phyloP scores from a whole-genome alignment of 768 basidiomycete genomes.

The Panaeolus cyanescens region DNA sequence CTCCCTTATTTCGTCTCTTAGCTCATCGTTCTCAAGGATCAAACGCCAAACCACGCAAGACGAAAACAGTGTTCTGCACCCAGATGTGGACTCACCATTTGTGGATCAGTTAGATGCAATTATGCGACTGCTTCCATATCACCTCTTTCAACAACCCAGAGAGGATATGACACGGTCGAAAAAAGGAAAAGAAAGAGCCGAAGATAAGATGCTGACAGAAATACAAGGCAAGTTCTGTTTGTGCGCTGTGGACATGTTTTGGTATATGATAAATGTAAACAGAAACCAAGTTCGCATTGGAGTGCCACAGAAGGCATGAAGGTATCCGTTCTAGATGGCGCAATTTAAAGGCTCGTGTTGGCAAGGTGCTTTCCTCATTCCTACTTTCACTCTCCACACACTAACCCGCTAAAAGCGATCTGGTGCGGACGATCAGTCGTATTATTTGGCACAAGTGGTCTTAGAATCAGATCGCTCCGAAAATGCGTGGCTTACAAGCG shows the following conservation, averaged over 20 bases:
- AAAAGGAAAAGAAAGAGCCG: constrained; percentile 60
- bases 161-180: constrained; percentile 53
- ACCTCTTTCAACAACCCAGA: constrained; percentile 74
- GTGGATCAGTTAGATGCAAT: constrained; percentile 60
- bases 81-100: constrained; percentile 75
- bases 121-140: constrained; percentile 76
- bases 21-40: constrained; percentile 40
- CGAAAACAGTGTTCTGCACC: constrained; percentile 59
- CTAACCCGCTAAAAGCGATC: constrained; percentile 43
- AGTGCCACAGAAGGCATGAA: constrained; percentile 60
- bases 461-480: constrained; percentile 70
- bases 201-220: constrained; percentile 43
- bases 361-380: constrained; percentile 42
- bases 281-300: constrained; percentile 75
- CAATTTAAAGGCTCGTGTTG: constrained; percentile 51
- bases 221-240: constrained; percentile 44
- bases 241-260: constrained; percentile 6
- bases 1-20: neutral
- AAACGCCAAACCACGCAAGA: constrained; percentile 59
- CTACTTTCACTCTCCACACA: neutral
- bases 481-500: constrained; percentile 53
- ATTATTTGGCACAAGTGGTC: constrained; percentile 62
- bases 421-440: constrained; percentile 63
- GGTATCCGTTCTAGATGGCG: constrained; percentile 61
- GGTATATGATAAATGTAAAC: constrained; percentile 6